Base-by-base conservation (phyloP, 2,329 filamentous ascomycete species). In the Alternaria incomplexa region DNA sequence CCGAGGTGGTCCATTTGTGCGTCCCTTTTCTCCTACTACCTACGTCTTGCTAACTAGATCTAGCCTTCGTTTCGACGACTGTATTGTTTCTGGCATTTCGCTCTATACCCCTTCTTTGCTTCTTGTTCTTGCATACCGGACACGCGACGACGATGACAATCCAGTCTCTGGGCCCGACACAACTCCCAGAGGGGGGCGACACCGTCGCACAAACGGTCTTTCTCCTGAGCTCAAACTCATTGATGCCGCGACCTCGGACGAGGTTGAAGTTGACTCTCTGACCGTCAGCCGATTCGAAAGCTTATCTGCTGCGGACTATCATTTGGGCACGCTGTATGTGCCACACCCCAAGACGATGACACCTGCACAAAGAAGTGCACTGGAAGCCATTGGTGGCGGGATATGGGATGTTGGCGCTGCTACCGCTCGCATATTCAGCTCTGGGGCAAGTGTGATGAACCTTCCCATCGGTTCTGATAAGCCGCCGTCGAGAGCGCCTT, bases 81-180 rank as follows among this genome's bases (percentile, higher is more conserved):
- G 96, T 85, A 93, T 97, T 79, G 93, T 99, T 84, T 97, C 96
- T 78, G 96, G 96, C 74, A 91, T 99, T 81, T 96, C 95, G 68
- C 86, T 99, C 81, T 98, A 97, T 89, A 97, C 93, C 77, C 93
- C 93, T 77, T 96, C 89, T 77, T 86, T 97, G 71, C 86, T 99
- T 80, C 88, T 97, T 73, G 91, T 98, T 74, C 90, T 99, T 82
- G 94, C 94, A 76, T 97, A 96, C 81, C 90, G 93, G 74, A 90
- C 90, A 64, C 88, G 90, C 40, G 91, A 93, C 48, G 85, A 90
- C 9, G 87, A 91, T n/a, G 87, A 89, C 13, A 86, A 90, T 10
- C 85, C 78, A 32, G 77, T 84, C 74, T 80, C 83, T 12, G 86
- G 87, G 1, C 81, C 80, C 6, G 82, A 84, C 22, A 88, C 85